Base-by-base conservation (phyloP, 164 flowering plant genomes). In the Amborella trichopoda region DNA sequence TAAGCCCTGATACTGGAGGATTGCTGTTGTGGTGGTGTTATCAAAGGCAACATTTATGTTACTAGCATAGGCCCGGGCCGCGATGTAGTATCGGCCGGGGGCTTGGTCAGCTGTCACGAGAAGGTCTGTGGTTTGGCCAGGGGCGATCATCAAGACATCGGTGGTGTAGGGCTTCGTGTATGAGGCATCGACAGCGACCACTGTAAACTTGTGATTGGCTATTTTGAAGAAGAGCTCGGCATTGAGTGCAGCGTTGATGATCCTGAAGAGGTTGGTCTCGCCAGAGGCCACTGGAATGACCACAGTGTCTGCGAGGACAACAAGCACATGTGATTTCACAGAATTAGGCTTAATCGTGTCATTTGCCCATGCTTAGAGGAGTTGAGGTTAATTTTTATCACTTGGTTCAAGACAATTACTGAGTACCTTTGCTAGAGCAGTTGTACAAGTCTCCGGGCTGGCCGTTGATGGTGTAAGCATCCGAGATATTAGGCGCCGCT, bases 401-500 rank as follows among this genome's bases (percentile, higher is more conserved):
- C 16, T 13, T 12, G 14, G 30, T 25, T 30, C 9, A 6, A 13
- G 6, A 13, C 6, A 6, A 30, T 13, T 13, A 30, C 13, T 30
- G 13, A 13, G 19, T 30, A 88, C 97, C 97, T 77, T 74, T 37
- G 52, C 50, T 64, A 3, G 97, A 85, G 65, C 97, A 89, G 3
- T 77, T 77, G 65, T 89, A 82, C 28, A 89, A 76, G 37, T 78
- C 90, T 4, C 97, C 97, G 24, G 97, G 97, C 58, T 90, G 95
- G 48, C 95, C 94, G 40, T 90, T 90, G 60, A 90, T 74, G 54
- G 97, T 90, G 57, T 64, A 90, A 1, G 97, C 95, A 63, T 86
- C 78, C 8, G 97, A 90, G 1, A 81, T 50, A 40, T 79, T 75
- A 16, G 95, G 95, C 45, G 91, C 75, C 17, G 63, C 91, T 40